Evolutionary conservation across 2,329 filamentous ascomycete genomes (phyloP).

Genomic region (Verticillium zaregamsianum): DNA sequence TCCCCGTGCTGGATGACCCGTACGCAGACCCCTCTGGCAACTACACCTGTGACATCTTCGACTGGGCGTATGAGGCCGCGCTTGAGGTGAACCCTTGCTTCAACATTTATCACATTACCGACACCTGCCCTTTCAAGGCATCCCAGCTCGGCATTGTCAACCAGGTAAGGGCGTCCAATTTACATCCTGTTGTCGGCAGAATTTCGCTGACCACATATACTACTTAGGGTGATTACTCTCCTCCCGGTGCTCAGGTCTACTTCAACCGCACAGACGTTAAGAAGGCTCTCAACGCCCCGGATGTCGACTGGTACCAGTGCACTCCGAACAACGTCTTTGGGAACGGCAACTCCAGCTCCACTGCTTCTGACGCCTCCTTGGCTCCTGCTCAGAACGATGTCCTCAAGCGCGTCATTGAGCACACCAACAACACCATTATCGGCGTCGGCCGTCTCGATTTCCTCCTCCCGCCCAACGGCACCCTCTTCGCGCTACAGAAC

Average conservation of each 20-base stretch:
- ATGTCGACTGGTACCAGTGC: constrained; percentile 23
- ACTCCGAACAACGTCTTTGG: constrained; percentile 20
- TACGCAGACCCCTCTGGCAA: constrained; percentile 28
- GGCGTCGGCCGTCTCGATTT: constrained; percentile 37
- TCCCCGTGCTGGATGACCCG: constrained; percentile 45
- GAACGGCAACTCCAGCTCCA: constrained; percentile 6
- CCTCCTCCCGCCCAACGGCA: constrained; percentile 59
- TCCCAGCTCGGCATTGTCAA: constrained; percentile 69
- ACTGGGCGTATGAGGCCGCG: constrained; percentile 51
- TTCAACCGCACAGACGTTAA: constrained; percentile 71
- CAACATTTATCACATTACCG: constrained; percentile 71
- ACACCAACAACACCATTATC: constrained; percentile 26
- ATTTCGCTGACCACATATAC: not conserved
- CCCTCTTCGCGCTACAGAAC: constrained; percentile 62
- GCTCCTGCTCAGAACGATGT: constrained; percentile 8
- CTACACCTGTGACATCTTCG: constrained; percentile 50
- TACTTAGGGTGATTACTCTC: constrained; percentile 51
- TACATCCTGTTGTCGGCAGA: too few relatives aligned
- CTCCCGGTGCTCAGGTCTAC: constrained; percentile 59
- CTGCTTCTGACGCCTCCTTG: constrained; percentile 5
- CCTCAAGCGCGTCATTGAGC: constrained; percentile 22
- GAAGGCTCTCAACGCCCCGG: constrained; percentile 60
- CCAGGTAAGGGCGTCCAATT: constrained; percentile 18
- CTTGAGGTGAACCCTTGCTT: constrained; percentile 69
- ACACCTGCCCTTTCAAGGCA: constrained; percentile 67